These are phyloP conservation scores for Silybum marianum DNA, from an alignment of 129 eudicot genomes.

Conservation along the genomic window DNA sequence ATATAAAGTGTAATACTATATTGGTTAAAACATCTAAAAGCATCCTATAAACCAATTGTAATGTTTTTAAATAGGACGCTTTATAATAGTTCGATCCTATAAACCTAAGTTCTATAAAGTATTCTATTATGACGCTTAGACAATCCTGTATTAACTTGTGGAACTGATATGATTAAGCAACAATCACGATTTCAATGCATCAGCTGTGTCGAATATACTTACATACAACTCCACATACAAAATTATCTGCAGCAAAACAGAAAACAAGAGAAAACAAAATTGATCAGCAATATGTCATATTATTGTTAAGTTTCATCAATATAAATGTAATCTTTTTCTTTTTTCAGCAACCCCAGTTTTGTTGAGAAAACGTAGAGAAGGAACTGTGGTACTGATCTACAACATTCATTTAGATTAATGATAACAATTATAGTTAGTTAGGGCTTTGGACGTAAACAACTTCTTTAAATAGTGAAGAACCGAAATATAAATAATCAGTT, in stretches of 20 bases:
- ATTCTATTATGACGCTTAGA: no score
- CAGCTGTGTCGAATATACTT: slow-evolving; percentile 39
- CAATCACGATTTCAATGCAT: not conserved
- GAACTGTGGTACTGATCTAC: not conserved
- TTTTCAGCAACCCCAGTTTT: no score
- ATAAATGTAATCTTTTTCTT: not conserved
- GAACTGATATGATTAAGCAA: not conserved
- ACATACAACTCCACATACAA: slow-evolving; percentile 83
- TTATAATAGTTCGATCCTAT: no score
- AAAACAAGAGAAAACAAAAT: slow-evolving; percentile 3
- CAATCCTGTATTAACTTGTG: not conserved
- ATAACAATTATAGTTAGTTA: no score
- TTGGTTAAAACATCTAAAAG: no score
- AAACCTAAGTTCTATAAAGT: no score
- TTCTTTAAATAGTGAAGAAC: no score
- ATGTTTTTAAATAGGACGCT: no score
- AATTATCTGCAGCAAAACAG: slow-evolving; percentile 62
- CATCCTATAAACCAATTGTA: no score
- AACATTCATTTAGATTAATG: not conserved
- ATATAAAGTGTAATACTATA: no score
- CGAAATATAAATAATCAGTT: not conserved
- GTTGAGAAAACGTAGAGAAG: not conserved
- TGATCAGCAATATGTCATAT: slow-evolving; percentile 18
- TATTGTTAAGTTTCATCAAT: not conserved
- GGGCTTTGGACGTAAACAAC: no score